Evolutionary conservation across 495 filamentous ascomycete genomes (phyloP), one percentile per base, ranked within the genome.

Genomic region (Arthonia radiata): DNA sequence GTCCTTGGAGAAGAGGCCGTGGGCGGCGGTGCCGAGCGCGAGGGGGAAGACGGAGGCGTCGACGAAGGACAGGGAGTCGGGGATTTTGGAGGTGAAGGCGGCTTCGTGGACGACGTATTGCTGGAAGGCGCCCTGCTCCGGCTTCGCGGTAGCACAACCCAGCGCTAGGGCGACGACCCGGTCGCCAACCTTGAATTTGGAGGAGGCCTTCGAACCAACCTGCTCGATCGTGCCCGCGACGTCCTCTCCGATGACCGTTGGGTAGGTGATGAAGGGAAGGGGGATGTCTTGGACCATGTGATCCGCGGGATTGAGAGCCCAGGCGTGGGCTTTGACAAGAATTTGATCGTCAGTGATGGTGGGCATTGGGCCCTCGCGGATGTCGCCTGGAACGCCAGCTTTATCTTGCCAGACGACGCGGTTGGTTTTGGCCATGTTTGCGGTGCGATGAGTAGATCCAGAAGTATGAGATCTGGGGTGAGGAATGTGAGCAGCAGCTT

Each of bases 281-380:
- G 19, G 19, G 6, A 22, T 22, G 19, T 22, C 19, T 22, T 22
- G 19, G 11, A 22, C 11, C 7, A 22, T 11, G 19, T 22, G 19
- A 11, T 22, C 19, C 7, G 28, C 13, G 18, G 31, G 27, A 10
- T 6, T 30, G 13, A 15, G 27, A 29, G 5, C 43, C 43, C 43
- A 47, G 9, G 43, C 39, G 9, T 31, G 31, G 5, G 32, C 39
- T 28, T 43, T 44, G 23, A 47, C 31, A 17, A 47, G 35, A 3
- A 47, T 6, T 13, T 47, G 30, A 25, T 18, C 17, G 9, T 38
- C 31, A 8, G 14, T 30, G 15, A 47, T 27, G 13, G 31, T 24
- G 0, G 37, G 37, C 13, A 35, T 18, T 1, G 34, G 13, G 2
- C 17, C 12, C 11, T 40, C 30, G 25, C 43, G 43, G 29, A 47